Conservation (phyloP, 1,139 yeast species). For the Barnettozyma hawaiiensis region DNA sequence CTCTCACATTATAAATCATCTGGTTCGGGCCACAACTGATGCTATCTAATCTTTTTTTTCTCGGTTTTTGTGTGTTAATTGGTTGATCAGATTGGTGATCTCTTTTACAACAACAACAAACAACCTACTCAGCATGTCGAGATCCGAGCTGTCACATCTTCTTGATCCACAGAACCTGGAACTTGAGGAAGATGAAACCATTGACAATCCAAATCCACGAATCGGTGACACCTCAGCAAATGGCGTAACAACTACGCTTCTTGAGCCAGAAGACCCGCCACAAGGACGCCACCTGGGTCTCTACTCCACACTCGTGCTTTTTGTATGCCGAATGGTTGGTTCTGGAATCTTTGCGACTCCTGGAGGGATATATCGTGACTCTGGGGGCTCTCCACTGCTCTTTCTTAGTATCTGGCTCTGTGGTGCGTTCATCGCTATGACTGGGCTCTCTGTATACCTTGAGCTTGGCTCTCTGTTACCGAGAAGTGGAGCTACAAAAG, state of each 20-base stretch:
- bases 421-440: constrained; percentile 47
- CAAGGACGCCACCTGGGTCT: constrained; percentile 56
- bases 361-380: constrained; percentile 49
- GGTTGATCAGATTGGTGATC: too few relatives aligned
- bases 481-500: constrained; percentile 57
- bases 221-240: constrained; percentile 3
- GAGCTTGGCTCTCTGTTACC: constrained; percentile 57
- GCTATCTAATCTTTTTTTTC: too few relatives aligned
- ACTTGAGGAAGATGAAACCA: constrained; percentile 15
- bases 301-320: constrained; percentile 48
- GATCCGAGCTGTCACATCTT: constrained; percentile 2
- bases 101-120: not conserved
- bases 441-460: constrained; percentile 51
- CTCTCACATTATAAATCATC: not conserved
- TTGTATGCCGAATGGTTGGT: constrained; percentile 52
- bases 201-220: constrained; percentile 12
- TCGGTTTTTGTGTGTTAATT: too few relatives aligned
- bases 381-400: constrained; percentile 48
- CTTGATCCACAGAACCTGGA: constrained; percentile 8
- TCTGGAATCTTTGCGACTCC: constrained; percentile 61
- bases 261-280: constrained; percentile 40
- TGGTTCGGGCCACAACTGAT: not conserved
- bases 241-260: constrained; percentile 9
- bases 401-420: constrained; percentile 49
- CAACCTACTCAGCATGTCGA: not conserved